Conservation (phyloP, 2,329 filamentous ascomycete genomes). For the Zymoseptoria crescenta region DNA sequence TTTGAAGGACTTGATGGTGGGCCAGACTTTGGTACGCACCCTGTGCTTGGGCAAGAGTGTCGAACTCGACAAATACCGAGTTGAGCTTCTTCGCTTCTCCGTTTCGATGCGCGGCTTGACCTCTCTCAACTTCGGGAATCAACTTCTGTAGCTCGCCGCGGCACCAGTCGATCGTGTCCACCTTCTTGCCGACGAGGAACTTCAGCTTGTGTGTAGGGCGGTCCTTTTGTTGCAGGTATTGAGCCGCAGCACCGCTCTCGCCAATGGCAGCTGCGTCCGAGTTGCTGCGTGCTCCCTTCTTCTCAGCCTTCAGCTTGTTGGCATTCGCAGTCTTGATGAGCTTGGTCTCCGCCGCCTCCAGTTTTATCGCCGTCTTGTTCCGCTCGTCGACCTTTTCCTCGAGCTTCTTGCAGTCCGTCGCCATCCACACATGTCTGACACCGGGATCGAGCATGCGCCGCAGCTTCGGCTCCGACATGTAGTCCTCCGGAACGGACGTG, state of each 20-base stretch:
- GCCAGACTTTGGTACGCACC: slow-evolving; percentile 77
- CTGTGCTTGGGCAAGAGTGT: slow-evolving; percentile 74
- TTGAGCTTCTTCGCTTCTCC: slow-evolving; percentile 59
- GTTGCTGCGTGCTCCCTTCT: slow-evolving; percentile 45
- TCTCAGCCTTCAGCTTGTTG: slow-evolving; percentile 58
- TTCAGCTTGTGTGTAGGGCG: slow-evolving; percentile 70
- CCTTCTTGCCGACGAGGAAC: slow-evolving; percentile 71
- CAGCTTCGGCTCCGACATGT: slow-evolving; percentile 68
- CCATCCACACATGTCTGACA: slow-evolving; percentile 79
- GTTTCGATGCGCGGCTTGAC: slow-evolving; percentile 58
- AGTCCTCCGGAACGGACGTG: slow-evolving; percentile 70
- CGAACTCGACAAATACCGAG: slow-evolving; percentile 87
- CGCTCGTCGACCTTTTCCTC: slow-evolving; percentile 75
- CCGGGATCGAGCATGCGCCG: slow-evolving; percentile 72
- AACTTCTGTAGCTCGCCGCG: slow-evolving; percentile 69
- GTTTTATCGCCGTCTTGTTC: slow-evolving; percentile 67
- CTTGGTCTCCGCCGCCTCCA: slow-evolving; percentile 81
- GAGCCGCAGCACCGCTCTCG: slow-evolving; percentile 62
- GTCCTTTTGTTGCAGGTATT: slow-evolving; percentile 65
- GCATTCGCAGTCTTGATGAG: slow-evolving; percentile 73
- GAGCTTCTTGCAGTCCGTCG: slow-evolving; percentile 66
- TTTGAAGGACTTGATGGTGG: slow-evolving; percentile 78
- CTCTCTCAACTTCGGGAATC: slow-evolving; percentile 60
- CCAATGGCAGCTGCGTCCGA: slow-evolving; percentile 41
- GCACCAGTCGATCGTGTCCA: slow-evolving; percentile 90